A percentile compares a stretch with the other conserved stretches of the same genome.
These are phyloP conservation scores for Nicotiana obtusifolia DNA, from an alignment of 257 asterid species.

Conservation along the genomic window DNA sequence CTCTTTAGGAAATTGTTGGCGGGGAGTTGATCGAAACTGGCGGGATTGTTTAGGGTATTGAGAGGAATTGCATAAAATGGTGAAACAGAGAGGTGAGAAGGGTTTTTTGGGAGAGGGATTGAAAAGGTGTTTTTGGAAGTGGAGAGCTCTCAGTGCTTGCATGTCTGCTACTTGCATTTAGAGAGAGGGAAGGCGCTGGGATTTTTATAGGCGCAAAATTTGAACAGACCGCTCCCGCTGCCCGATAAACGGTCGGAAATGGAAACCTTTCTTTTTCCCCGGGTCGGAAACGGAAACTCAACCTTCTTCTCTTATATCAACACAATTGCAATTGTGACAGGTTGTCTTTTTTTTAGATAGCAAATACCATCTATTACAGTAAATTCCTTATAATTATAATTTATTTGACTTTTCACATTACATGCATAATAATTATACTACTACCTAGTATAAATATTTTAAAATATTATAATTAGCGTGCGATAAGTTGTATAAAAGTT, in stretches of 20 bases:
- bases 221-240: not conserved
- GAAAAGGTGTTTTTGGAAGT: conserved; percentile 32
- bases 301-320: too few species aligned
- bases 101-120: conserved; percentile 5
- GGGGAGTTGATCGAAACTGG: conserved; percentile 29
- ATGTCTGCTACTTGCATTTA: conserved; percentile 42
- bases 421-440: too few species aligned
- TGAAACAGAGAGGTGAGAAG: conserved; percentile 17
- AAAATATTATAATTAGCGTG: too few species aligned
- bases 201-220: not conserved
- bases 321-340: too few species aligned
- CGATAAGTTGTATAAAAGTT: too few species aligned
- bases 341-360: too few species aligned
- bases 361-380: too few species aligned
- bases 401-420: too few species aligned
- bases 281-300: not conserved
- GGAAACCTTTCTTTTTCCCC: too few species aligned
- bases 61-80: conserved; percentile 16
- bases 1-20: conserved; percentile 26
- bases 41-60: conserved; percentile 29
- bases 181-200: not conserved
- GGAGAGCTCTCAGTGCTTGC: conserved; percentile 47
- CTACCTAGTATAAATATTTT: too few species aligned
- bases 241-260: not conserved
- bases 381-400: too few species aligned